Base-by-base conservation (phyloP, 116 monocot genomes). In the Phalaenopsis hybrid region DNA sequence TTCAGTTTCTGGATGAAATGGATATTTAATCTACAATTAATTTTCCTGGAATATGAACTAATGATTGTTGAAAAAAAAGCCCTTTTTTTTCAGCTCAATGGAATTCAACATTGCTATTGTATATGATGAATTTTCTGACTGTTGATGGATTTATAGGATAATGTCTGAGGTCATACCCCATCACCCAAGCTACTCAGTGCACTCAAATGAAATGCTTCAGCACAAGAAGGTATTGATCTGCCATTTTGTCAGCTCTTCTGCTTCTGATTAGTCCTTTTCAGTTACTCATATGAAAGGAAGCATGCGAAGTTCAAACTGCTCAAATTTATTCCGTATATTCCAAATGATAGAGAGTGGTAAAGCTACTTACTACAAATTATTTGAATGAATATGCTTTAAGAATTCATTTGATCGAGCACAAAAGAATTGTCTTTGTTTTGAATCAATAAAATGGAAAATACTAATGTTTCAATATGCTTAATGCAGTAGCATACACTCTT, bases 111-210 rank as follows among this genome's bases (percentile, higher is more conserved):
- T 75, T 75, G 46, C 43, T 72, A 15, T 10, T 28, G 0, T 72
- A 72, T 41, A 25, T 41, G 41, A 15, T 72, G 23, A 72, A 72
- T 46, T 46, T 75, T 5, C 75, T 41, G 4, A 13, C 16, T 44
- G 20, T 48, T 76, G 33, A 18, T 8, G 61, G 23, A 52, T 86
- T 57, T 76, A 9, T 63, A 88, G 88, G 28, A 74, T 85, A 74
- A 28, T 83, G 18, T 76, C 82, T 44, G 85, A 88, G 31, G 65
- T 85, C 61, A 85, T 88, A 80, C 81, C 88, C 63, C 80, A 85
- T 33, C 85, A 85, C 82, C 77, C 43, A 63, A 41, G 77, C 80
- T 88, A 80, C 58, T 59, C 77, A 25, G 76, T 12, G 8, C 63
- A 82, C 57, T 83, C 80, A 45, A 85, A 85, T 23, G 83, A 85